Evolutionary conservation across 768 basidiomycete genomes (phyloP).

Genomic region (Tricholomella constricta): DNA sequence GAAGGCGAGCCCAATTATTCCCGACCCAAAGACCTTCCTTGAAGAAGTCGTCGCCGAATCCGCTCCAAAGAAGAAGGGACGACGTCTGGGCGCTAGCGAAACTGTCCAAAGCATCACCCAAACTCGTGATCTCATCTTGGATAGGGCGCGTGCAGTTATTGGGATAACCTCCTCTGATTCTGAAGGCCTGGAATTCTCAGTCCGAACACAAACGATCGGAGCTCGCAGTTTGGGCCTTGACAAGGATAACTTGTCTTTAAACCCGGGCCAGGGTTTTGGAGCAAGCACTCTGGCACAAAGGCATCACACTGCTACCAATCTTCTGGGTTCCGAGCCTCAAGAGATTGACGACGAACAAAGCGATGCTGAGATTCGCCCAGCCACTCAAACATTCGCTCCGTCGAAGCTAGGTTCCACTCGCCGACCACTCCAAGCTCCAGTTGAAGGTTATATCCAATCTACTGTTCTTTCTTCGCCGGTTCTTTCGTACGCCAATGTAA

Average conservation of each 20-base stretch:
- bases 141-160: slow-evolving; percentile 38
- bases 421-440: neutral
- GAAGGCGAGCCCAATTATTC: slow-evolving; percentile 18
- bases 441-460: neutral
- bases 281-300: slow-evolving; percentile 36
- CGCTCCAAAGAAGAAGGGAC: slow-evolving; percentile 47
- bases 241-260: slow-evolving; percentile 23
- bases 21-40: slow-evolving; percentile 44
- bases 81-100: slow-evolving; percentile 36
- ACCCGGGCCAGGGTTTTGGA: slow-evolving; percentile 45
- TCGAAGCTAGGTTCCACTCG: slow-evolving; percentile 29
- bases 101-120: slow-evolving; percentile 49
- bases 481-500: neutral
- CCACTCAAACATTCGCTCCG: slow-evolving; percentile 32
- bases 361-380: slow-evolving; percentile 15
- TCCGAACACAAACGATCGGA: slow-evolving; percentile 19
- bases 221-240: neutral
- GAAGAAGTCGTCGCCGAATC: slow-evolving; percentile 53
- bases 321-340: slow-evolving; percentile 3
- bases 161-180: slow-evolving; percentile 16
- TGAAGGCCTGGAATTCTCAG: slow-evolving; percentile 5
- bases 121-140: slow-evolving; percentile 46
- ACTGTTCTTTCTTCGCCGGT: neutral
- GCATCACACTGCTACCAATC: slow-evolving; percentile 13
- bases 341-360: slow-evolving; percentile 10